Conservation (phyloP, 202 grass and related monocot species). For the Zizania palustris region DNA sequence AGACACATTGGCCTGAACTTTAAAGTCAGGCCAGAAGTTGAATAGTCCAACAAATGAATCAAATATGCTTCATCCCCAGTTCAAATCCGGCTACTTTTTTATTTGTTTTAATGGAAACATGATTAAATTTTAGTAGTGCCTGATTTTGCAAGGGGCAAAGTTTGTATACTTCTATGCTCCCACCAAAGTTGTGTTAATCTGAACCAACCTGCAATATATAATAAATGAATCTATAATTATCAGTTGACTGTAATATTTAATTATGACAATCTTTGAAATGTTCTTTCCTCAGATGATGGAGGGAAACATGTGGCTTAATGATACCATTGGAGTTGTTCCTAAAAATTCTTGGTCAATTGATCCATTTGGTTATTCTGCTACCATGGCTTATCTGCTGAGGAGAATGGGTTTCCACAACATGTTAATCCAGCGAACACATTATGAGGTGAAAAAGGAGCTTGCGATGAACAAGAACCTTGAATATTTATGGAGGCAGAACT, state of each 20-base stretch:
- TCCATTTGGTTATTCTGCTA: conserved; percentile 95
- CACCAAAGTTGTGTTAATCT: background rate
- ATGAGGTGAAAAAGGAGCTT: conserved; percentile 96
- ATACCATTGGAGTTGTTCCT: conserved; percentile 88
- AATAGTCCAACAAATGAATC: background rate
- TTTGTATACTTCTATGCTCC: background rate
- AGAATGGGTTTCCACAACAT: conserved; percentile 98
- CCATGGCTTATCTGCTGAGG: conserved; percentile 90
- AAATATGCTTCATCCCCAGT: background rate
- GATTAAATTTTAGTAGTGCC: background rate
- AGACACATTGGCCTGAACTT: background rate
- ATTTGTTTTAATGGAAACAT: conserved; percentile 6
- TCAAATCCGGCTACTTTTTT: background rate
- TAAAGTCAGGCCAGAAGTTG: background rate
- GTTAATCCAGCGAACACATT: conserved; percentile 96
- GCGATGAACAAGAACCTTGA: conserved; percentile 81
- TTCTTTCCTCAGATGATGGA: conserved; percentile 85
- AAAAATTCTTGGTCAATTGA: conserved; percentile 99
- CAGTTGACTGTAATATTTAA: conserved; percentile 4
- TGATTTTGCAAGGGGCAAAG: background rate
- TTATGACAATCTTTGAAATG: conserved; percentile 26
- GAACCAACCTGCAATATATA: background rate
- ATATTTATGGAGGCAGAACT: conserved; percentile 97
- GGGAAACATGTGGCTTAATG: conserved; percentile 92
- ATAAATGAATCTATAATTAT: conserved; percentile 5